A percentile compares a stretch with the other conserved stretches of the same genome.
Conservation (phyloP, 768 basidiomycete genomes). For the Rhodotorula sphaerocarpa region DNA sequence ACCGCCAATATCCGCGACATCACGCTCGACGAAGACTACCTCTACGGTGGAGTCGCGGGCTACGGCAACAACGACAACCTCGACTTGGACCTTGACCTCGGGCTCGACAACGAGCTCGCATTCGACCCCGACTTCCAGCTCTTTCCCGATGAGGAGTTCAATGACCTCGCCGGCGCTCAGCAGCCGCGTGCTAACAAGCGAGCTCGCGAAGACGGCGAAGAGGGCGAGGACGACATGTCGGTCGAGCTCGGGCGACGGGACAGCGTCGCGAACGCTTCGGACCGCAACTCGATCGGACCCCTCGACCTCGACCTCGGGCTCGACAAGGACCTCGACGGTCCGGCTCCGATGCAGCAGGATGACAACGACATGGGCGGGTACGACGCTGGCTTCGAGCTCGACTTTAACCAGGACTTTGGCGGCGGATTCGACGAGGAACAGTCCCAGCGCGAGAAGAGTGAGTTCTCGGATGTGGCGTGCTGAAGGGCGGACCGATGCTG, state of each 20-base stretch:
- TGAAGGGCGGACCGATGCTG: too few species aligned
- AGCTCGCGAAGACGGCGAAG: conserved; percentile 37
- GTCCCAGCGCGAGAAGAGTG: conserved; percentile 51
- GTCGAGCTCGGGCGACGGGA: conserved; percentile 29
- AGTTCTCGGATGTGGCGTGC: too few species aligned
- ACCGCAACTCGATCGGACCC: conserved; percentile 55
- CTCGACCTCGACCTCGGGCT: conserved; percentile 40
- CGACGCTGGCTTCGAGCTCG: conserved; percentile 34
- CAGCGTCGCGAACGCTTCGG: conserved; percentile 18
- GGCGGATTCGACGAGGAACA: conserved; percentile 60
- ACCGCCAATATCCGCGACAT: conserved; percentile 79
- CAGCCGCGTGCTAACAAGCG: conserved; percentile 47
- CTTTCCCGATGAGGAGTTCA: conserved; percentile 52
- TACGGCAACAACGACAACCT: conserved; percentile 66
- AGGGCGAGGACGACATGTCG: conserved; percentile 50
- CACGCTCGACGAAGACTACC: conserved; percentile 65
- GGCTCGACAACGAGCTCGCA: conserved; percentile 12
- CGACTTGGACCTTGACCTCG: conserved; percentile 64
- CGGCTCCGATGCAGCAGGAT: conserved; percentile 8
- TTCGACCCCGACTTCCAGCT: conserved; percentile 62
- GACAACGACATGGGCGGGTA: conserved; percentile 32
- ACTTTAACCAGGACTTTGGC: conserved; percentile 54
- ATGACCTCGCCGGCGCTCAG: conserved; percentile 12
- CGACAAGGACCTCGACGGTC: conserved; percentile 13
- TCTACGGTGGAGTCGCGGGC: conserved; percentile 55